Evolutionary conservation across 169 alveolate genomes (phyloP).

Genomic region (Condylostoma magnum): DNA sequence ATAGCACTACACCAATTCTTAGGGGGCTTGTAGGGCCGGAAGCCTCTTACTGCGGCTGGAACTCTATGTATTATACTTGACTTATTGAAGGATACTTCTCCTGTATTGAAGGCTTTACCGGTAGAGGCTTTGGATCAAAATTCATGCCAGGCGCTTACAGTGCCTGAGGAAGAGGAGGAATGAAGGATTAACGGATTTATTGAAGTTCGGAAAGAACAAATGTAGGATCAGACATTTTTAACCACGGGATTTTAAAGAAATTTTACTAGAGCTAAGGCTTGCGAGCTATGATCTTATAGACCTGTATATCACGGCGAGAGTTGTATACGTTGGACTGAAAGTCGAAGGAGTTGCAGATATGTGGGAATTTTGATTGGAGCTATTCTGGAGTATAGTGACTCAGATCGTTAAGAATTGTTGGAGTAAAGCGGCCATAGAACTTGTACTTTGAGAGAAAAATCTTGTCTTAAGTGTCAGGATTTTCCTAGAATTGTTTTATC

Average conservation of each 20-base stretch:
- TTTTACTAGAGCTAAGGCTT: too few relatives aligned
- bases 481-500: not conserved
- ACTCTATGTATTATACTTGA: not conserved
- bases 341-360: too few relatives aligned
- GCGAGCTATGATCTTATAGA: too few relatives aligned
- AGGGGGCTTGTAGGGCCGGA: constrained; percentile 23
- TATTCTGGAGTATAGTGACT: not conserved
- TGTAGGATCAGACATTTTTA: not conserved
- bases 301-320: too few relatives aligned
- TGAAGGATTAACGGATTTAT: not conserved
- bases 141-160: not conserved
- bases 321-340: too few relatives aligned
- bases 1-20: constrained; percentile 93
- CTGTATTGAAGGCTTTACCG: not conserved
- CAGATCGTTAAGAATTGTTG: not conserved
- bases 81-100: not conserved
- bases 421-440: not conserved
- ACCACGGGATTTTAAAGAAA: too few relatives aligned
- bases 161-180: not conserved
- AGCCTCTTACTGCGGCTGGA: not conserved
- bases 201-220: not conserved
- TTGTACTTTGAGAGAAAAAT: too few relatives aligned
- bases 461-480: too few relatives aligned
- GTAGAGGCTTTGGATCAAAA: not conserved
- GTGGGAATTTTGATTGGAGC: not conserved